Conservation (phyloP, 768 basidiomycete species). For the Floccularia luteovirens region DNA sequence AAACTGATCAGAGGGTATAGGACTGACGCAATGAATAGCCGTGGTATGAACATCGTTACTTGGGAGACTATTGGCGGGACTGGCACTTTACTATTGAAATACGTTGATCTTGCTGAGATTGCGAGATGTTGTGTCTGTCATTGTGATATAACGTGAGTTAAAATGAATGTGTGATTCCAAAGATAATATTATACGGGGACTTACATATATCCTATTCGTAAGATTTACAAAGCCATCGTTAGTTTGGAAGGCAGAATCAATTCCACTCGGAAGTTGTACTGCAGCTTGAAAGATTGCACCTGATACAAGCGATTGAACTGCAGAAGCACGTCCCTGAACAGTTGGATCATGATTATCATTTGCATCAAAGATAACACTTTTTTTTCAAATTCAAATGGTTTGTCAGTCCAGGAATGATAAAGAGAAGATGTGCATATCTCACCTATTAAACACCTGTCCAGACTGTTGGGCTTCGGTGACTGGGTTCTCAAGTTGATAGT, state of each 20-base stretch:
- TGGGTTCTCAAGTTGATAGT: conserved; percentile 36
- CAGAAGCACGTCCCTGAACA: conserved; percentile 40
- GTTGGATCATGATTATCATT: conserved; percentile 29
- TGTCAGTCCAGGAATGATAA: neutral
- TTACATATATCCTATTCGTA: conserved; percentile 44
- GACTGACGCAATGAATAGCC: too few relatives aligned
- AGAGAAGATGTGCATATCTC: too few relatives aligned
- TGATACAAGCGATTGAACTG: conserved; percentile 46
- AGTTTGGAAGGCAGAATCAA: conserved; percentile 36
- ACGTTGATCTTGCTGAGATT: too few relatives aligned
- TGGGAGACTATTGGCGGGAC: too few relatives aligned
- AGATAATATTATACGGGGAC: conserved; percentile 12
- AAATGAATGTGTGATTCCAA: too few relatives aligned
- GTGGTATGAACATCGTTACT: too few relatives aligned
- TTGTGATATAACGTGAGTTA: too few relatives aligned
- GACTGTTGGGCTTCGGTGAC: conserved; percentile 32
- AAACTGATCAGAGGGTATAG: too few relatives aligned
- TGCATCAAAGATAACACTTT: conserved; percentile 32
- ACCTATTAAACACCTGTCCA: conserved; percentile 58
- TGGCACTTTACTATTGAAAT: too few relatives aligned
- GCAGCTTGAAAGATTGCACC: conserved; percentile 55
- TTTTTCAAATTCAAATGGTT: neutral
- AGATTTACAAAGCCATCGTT: conserved; percentile 44
- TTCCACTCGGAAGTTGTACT: conserved; percentile 28
- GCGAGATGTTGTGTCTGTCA: too few relatives aligned